Base-by-base conservation (phyloP, 768 basidiomycete species). In the Hypholoma fasciculare region DNA sequence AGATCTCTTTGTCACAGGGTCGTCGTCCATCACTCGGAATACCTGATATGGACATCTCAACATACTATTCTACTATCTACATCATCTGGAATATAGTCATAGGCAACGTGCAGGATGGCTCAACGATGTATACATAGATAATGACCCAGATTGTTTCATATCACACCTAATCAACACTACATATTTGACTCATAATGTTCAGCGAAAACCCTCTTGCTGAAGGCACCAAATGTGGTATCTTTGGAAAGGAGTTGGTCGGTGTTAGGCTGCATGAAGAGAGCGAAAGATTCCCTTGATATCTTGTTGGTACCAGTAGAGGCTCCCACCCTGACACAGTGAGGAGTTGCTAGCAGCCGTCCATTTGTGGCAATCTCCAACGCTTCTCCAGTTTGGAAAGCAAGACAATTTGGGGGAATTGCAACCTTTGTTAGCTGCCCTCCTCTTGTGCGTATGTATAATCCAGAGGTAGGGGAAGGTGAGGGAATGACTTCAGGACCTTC, bases 331-430 rank as follows among this genome's bases (percentile, higher is more conserved):
- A 98, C 96, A 63, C 92, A 97, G 64, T 98, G 96, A 12, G 96
- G 96, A 0, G 97, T 99, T 0, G 97, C 97, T 43, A 88, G 83
- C 14, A 99, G 78, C 55, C 80, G 83, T 13, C 87, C 85, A 9
- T 80, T 85, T 1, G 96, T 98, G 20, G 96, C 88, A 20, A 98
- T 78, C 70, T 97, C 88, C 19, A 99, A 83, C 8, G 96, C 93
- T 74, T 99, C 95, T 6, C 97, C 97, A 0, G 95, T 98, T 71
- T 99, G 97, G 72, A 99, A 98, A 3, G 96, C 96, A 52, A 96
- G 74, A 66, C 89, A 92, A 67, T 92, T 84, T 16, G 75, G 67
- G 4, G 97, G 96, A 61, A 99, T 97, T 1, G 85, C 80, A 16
- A 96, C 93, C 70, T 93, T 95, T 13, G 84, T 86, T 26, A 96